Conservation (phyloP, 495 filamentous ascomycete species). For the Alectoria sarmentosa region DNA sequence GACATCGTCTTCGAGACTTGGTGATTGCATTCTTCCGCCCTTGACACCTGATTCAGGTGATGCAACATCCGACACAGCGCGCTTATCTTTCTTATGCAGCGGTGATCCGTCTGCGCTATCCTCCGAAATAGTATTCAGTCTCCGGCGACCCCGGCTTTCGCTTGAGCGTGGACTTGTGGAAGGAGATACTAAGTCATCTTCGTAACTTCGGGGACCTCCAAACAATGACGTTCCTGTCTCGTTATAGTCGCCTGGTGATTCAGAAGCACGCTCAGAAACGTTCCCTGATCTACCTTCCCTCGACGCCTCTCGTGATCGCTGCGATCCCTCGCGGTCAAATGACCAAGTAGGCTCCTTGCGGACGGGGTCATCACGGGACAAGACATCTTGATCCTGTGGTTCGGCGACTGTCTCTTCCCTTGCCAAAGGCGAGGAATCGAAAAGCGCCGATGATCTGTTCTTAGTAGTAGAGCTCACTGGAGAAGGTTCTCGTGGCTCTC, state of each 20-base stretch:
- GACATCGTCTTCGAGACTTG: constrained; percentile 3
- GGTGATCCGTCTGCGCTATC: constrained; percentile 32
- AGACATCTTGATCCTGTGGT: constrained; percentile 1
- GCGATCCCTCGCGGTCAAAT: constrained; percentile 10
- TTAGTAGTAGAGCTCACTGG: constrained; percentile 47
- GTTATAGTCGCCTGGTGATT: constrained; percentile 2
- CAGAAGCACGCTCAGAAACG: neutral
- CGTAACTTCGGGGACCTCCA: constrained; percentile 25
- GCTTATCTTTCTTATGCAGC: constrained; percentile 32
- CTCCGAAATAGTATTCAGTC: constrained; percentile 37
- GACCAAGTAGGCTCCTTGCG: constrained; percentile 15
- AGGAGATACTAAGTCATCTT: constrained; percentile 18
- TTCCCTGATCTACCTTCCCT: neutral
- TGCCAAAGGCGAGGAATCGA: constrained; percentile 46
- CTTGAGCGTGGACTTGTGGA: constrained; percentile 17
- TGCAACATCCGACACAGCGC: constrained; percentile 29
- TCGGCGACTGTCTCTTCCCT: constrained; percentile 20
- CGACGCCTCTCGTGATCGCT: constrained; percentile 8
- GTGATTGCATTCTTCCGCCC: constrained; percentile 16
- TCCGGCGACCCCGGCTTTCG: constrained; percentile 22
- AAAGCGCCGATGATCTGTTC: constrained; percentile 47
- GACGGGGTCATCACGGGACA: neutral
- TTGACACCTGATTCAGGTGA: constrained; percentile 32
- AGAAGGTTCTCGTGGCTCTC: constrained; percentile 29
- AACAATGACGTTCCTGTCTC: constrained; percentile 25